Evolutionary conservation across 805 yeast species (phyloP).

Genomic region (Metschnikowia reukaufii): DNA sequence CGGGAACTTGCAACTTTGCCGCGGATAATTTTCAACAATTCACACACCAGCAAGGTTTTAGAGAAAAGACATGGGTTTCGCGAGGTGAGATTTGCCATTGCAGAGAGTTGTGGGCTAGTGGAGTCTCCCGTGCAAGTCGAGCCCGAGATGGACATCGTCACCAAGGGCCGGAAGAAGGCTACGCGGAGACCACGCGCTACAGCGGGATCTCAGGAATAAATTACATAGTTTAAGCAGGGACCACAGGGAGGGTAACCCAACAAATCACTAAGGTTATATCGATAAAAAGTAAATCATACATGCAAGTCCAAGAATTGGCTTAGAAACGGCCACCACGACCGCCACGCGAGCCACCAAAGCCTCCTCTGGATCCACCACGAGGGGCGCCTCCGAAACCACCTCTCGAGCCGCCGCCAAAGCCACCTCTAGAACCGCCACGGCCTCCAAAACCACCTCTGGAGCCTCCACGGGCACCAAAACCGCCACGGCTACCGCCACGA

Average conservation of each 20-base stretch:
- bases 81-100: conserved; percentile 49
- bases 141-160: background rate
- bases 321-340: conserved; percentile 22
- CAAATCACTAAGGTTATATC: conserved; percentile 4
- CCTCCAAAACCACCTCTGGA: conserved; percentile 38
- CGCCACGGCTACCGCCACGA: conserved; percentile 43
- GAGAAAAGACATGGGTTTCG: conserved; percentile 52
- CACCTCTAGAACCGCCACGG: conserved; percentile 20
- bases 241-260: no score
- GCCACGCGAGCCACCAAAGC: conserved; percentile 27
- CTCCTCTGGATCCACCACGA: conserved; percentile 36
- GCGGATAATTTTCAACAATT: conserved; percentile 53
- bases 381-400: conserved; percentile 35
- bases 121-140: conserved; percentile 1
- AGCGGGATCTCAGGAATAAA: background rate
- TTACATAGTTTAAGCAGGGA: no score
- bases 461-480: conserved; percentile 30
- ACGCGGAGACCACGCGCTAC: conserved; percentile 5
- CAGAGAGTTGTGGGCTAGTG: conserved; percentile 52
- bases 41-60: conserved; percentile 35
- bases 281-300: conserved; percentile 15
- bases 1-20: conserved; percentile 40
- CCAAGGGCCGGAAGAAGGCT: conserved; percentile 1
- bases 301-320: conserved; percentile 15
- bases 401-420: conserved; percentile 34